These are phyloP conservation scores for Blumeriella jaapii DNA, from an alignment of 2,329 filamentous ascomycete species.

Conservation along the genomic window DNA sequence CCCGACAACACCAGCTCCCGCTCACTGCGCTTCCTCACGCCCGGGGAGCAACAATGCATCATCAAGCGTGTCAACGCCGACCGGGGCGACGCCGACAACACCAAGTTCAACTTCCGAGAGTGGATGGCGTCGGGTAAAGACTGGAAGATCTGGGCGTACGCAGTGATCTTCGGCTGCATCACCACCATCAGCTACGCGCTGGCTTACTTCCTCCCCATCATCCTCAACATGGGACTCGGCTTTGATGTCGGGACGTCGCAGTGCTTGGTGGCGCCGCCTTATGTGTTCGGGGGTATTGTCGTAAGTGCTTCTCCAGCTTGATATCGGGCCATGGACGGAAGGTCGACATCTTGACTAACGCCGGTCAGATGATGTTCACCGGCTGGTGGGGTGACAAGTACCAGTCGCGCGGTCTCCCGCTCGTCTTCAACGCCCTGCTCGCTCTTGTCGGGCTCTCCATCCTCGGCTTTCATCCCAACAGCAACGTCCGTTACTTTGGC, in stretches of 20 bases:
- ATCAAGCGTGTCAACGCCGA: slow-evolving; percentile 43
- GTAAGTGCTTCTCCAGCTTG: slow-evolving; percentile 19
- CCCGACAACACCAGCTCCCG: slow-evolving; percentile 1
- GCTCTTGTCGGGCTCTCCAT: slow-evolving; percentile 33
- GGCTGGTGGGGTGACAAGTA: slow-evolving; percentile 33
- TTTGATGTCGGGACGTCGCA: slow-evolving; percentile 40
- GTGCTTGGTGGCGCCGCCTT: slow-evolving; percentile 42
- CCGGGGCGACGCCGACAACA: slow-evolving; percentile 37
- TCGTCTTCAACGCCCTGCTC: slow-evolving; percentile 30
- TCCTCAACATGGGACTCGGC: slow-evolving; percentile 40
- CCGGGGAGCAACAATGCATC: slow-evolving; percentile 19
- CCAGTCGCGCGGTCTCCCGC: slow-evolving; percentile 27
- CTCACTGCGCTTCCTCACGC: slow-evolving; percentile 4
- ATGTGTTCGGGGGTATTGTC: slow-evolving; percentile 34
- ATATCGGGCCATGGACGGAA: no score
- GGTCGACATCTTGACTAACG: background rate
- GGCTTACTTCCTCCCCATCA: slow-evolving; percentile 68
- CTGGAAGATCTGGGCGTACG: slow-evolving; percentile 51
- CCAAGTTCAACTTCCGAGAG: slow-evolving; percentile 22
- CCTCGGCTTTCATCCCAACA: slow-evolving; percentile 38
- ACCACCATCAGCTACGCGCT: slow-evolving; percentile 66
- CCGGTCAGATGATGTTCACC: background rate
- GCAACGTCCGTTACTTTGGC: slow-evolving; percentile 41
- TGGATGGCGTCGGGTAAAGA: slow-evolving; percentile 38
- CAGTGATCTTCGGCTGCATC: slow-evolving; percentile 48